Percentiles rank a stretch among this genome's conserved stretches.
Evolutionary conservation across 805 yeast species (phyloP).

Genomic region (Candida boleticola): DNA sequence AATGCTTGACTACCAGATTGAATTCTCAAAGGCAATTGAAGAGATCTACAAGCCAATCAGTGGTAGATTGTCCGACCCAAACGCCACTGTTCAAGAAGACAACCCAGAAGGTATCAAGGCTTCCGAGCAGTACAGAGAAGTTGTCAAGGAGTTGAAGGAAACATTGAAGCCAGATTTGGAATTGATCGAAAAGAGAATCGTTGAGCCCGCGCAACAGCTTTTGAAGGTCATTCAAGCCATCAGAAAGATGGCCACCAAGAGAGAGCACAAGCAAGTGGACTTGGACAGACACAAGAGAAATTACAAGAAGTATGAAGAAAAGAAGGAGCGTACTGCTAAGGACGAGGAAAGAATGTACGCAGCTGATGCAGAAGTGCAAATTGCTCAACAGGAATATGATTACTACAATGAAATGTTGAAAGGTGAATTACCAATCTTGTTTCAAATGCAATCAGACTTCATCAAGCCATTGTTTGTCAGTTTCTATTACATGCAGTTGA

Average conservation of each 20-base stretch:
- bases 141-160: conserved; percentile 81
- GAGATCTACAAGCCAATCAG: conserved; percentile 95
- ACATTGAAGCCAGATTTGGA: conserved; percentile 90
- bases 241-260: conserved; percentile 91
- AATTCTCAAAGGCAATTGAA: conserved; percentile 92
- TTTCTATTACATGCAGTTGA: conserved; percentile 95
- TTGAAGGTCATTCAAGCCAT: conserved; percentile 77
- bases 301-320: conserved; percentile 70
- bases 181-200: conserved; percentile 84
- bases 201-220: conserved; percentile 88
- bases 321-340: conserved; percentile 79
- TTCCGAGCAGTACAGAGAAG: conserved; percentile 83
- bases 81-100: conserved; percentile 81
- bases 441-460: conserved; percentile 85
- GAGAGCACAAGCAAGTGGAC: conserved; percentile 94
- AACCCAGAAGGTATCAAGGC: conserved; percentile 97
- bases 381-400: conserved; percentile 94
- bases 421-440: conserved; percentile 82
- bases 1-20: conserved; percentile 90
- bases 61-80: conserved; percentile 89
- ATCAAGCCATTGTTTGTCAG: conserved; percentile 92
- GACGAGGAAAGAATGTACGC: conserved; percentile 89
- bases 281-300: conserved; percentile 79
- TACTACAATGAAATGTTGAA: conserved; percentile 95
- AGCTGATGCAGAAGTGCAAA: conserved; percentile 83